Evolutionary conservation across 345 rosid species (phyloP).

Genomic region (Moringa oleifera): DNA sequence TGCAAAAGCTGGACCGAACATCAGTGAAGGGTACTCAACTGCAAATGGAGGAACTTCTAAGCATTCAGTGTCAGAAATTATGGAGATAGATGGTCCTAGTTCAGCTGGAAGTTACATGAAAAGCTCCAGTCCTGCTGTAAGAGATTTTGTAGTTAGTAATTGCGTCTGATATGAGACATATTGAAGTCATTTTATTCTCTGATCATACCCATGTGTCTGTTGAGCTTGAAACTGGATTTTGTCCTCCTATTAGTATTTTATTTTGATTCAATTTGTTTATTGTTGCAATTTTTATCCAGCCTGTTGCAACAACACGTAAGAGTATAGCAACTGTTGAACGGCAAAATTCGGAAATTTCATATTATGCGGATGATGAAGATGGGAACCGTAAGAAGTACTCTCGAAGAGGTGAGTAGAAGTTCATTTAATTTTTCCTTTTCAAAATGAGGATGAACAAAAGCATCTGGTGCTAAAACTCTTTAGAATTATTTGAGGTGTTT

Average conservation of each 20-base stretch:
- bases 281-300: constrained; percentile 41
- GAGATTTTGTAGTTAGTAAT: constrained; percentile 21
- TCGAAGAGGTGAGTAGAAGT: constrained; percentile 64
- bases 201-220: constrained; percentile 4
- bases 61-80: constrained; percentile 58
- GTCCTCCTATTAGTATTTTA: not conserved
- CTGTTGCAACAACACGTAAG: constrained; percentile 85
- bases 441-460: no score
- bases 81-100: constrained; percentile 78
- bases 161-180: constrained; percentile 2
- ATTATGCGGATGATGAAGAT: constrained; percentile 96
- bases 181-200: constrained; percentile 1
- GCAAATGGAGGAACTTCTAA: constrained; percentile 45
- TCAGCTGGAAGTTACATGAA: constrained; percentile 67
- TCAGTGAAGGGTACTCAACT: constrained; percentile 34
- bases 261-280: no score
- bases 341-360: constrained; percentile 71
- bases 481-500: no score
- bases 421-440: not conserved
- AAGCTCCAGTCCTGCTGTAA: constrained; percentile 74
- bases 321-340: constrained; percentile 58
- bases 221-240: constrained; percentile 1
- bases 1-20: constrained; percentile 35
- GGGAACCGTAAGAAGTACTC: constrained; percentile 73
- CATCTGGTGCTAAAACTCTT: no score